Conservation (phyloP, 768 basidiomycete species). For the Tubosaeta sp. region DNA sequence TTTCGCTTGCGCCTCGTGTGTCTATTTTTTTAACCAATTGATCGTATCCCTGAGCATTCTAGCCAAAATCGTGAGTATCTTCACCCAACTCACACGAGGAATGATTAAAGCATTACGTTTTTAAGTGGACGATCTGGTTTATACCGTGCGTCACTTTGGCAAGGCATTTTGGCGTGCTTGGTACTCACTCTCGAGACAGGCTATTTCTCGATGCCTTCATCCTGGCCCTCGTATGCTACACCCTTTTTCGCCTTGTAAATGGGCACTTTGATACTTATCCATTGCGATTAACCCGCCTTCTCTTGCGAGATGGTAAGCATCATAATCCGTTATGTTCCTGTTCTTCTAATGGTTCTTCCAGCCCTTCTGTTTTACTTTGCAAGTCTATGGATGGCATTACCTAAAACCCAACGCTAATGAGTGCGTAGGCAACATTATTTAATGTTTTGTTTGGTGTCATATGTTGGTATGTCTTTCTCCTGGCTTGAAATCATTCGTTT, state of each 20-base stretch:
- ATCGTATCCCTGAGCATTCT: not conserved
- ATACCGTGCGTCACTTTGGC: not conserved
- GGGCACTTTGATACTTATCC: not conserved
- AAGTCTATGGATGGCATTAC: not conserved
- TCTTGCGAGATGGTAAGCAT: slow-evolving; percentile 10
- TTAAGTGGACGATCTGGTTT: slow-evolving; percentile 11
- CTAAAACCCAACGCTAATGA: not conserved
- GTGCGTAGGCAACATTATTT: not conserved
- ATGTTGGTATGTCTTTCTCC: not conserved
- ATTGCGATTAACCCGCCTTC: slow-evolving; percentile 4
- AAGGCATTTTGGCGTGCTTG: not conserved
- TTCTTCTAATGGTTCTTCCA: not conserved
- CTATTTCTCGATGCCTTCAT: slow-evolving; percentile 9
- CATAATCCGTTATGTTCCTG: not conserved
- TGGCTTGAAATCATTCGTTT: not conserved
- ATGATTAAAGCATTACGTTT: not conserved
- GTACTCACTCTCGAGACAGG: not conserved
- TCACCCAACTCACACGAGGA: not conserved
- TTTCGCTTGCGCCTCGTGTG: not conserved
- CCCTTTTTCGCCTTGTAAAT: slow-evolving; percentile 1
- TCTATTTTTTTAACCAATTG: not conserved
- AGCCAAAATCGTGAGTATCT: slow-evolving; percentile 8
- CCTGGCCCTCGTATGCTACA: not conserved
- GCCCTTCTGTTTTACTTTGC: slow-evolving; percentile 14
- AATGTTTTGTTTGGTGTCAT: not conserved